Evolutionary conservation across 2,329 filamentous ascomycete genomes (phyloP), one percentile per base, ranked within the genome.

Genomic region (Aspergillus flavus): DNA sequence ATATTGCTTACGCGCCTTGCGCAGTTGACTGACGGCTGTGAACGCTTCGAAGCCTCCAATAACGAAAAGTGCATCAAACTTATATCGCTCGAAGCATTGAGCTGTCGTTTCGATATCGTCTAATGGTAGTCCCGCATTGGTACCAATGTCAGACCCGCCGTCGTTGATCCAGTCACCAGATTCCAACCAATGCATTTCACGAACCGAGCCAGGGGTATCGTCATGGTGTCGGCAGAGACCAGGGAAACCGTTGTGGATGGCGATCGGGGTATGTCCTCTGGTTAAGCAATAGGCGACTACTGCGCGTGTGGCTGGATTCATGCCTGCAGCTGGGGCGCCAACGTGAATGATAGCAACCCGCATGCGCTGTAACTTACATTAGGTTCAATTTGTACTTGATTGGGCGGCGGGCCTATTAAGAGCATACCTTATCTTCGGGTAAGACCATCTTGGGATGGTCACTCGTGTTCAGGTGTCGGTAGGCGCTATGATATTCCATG

Each of bases 31-130:
- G 39, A 97, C 86, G 2, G 95, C 90, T 62, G 95, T 96, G 83
- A 96, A 99, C 1, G 94, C 95, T 80, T 99, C 95, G 71, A 99
- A 99, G 1, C 95, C 95, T 72, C 95, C 95, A 57, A 98, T 87
- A 57, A 97, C 86, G 78, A 98, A 96, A 3, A 99, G 84, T 0
- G 91, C 94, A 72, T 99, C 93, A 69, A 99, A 94, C 67, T 91
- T 87, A 83, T 96, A 95, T 71, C 91, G 84, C 75, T 91, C 88
- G 76, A 99, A 93, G 68, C 94, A 89, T 71, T 88, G 87, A 39
- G 94, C 94, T 30, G 95, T 91, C 53, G 86, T 87, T 70, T 91
- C 89, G 79, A 97, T 90, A 70, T 96, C 94, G 72, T 97, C 94
- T 23, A 87, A 88, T 6, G 95, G 95, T 36, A 98, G 87, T 73